Conservation (phyloP, 139 green algal genomes). For the Chlorella ohadii region DNA sequence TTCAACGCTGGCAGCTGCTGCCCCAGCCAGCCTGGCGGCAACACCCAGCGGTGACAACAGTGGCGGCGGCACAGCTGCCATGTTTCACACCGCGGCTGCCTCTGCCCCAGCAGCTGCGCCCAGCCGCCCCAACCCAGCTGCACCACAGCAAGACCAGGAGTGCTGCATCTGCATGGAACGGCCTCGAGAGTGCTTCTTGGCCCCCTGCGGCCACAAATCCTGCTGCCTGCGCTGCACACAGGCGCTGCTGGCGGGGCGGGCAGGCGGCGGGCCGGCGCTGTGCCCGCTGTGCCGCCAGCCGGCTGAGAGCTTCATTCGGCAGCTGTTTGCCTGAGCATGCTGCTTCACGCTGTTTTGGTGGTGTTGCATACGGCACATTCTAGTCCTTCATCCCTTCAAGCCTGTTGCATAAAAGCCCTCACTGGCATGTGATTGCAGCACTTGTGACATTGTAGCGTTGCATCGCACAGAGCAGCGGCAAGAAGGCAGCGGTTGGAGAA, state of each 20-base stretch:
- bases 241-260: not conserved
- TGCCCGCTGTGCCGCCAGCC: conserved; percentile 3
- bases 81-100: not conserved
- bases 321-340: not conserved
- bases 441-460: too few species aligned
- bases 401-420: too few species aligned
- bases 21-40: too few species aligned
- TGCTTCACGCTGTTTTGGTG: too few species aligned
- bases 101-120: too few species aligned
- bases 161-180: not conserved
- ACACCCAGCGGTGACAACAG: not conserved
- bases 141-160: not conserved
- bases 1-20: too few species aligned
- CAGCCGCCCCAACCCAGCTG: too few species aligned
- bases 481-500: too few species aligned
- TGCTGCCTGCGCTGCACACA: not conserved
- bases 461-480: too few species aligned
- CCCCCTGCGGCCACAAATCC: not conserved
- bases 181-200: not conserved
- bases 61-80: not conserved
- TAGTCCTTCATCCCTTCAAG: too few species aligned
- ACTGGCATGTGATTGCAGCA: too few species aligned
- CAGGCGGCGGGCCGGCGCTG: not conserved
- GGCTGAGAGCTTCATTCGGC: not conserved
- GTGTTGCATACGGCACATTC: too few species aligned